Evolutionary conservation across 2,329 filamentous ascomycete species (phyloP).

Genomic region (Diaporthe ampelina): DNA sequence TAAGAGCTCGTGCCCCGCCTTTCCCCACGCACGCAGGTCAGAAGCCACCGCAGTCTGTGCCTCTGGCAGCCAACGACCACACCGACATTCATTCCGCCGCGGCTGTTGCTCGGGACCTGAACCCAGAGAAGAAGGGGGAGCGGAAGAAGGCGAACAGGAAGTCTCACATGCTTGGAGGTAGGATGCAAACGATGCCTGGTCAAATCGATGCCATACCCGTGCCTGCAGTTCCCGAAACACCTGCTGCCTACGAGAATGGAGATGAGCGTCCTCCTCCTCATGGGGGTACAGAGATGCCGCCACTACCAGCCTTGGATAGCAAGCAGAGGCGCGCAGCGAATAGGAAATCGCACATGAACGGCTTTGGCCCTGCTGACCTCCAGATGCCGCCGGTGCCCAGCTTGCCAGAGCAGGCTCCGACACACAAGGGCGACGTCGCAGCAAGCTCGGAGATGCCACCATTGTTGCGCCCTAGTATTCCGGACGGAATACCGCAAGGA

Average conservation of each 20-base stretch:
- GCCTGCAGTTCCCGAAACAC: conserved; percentile 3
- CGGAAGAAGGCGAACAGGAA: conserved; percentile 30
- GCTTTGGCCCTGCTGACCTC: conserved; percentile 1
- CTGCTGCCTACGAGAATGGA: neutral
- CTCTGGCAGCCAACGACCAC: neutral
- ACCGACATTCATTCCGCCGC: neutral
- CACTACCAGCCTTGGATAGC: neutral
- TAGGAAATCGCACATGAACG: conserved; percentile 23
- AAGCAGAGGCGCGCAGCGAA: conserved; percentile 24
- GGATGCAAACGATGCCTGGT: neutral
- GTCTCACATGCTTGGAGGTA: conserved; percentile 1
- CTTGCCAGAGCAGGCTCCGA: conserved; percentile 20
- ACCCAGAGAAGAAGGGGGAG: neutral
- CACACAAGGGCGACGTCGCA: neutral
- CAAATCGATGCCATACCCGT: neutral
- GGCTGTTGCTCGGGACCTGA: neutral
- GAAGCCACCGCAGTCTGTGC: neutral
- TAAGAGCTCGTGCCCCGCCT: neutral
- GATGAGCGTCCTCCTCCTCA: neutral
- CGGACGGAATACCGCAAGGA: neutral
- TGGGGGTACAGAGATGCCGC: neutral
- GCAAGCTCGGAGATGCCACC: neutral
- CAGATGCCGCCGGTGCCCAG: conserved; percentile 25
- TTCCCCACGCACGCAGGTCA: neutral
- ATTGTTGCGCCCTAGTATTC: neutral